Base-by-base conservation (phyloP, 2,329 filamentous ascomycete genomes). In the Rhinocladiella similis region DNA sequence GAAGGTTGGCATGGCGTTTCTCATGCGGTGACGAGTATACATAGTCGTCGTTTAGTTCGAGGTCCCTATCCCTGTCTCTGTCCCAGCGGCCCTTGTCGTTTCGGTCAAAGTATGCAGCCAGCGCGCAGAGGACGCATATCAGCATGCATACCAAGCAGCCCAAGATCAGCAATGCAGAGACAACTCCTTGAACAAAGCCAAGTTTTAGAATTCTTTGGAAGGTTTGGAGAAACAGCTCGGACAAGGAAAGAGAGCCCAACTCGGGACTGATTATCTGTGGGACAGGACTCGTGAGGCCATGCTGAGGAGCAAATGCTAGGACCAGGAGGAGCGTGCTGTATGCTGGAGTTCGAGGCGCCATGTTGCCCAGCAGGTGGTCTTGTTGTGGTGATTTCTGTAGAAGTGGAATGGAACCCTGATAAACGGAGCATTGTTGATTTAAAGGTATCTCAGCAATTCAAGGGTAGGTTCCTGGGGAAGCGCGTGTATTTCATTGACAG, bases 161-260 rank as follows among this genome's bases (percentile, higher is more conserved):
- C 2, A 62, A 20, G 13, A 62, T 50, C 14, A 62, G 25, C 22
- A 62, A 41, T 2, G 50, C 42, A 22, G 16, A 41, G 2, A 53
- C n/a, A 12, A 62, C 41, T 27, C 59, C 59, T 14, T 35, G 52
- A 14, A 55, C n/a, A 18, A 62, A 59, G 38, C 59, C 59, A 1
- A 54, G 47, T 20, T 59, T 53, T 12, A 62, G 48, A 19, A 59
- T 59, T 7, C 54, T 53, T 13, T 36, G 33, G n/a, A 59, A 50
- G 14, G 50, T 52, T 19, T 54, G 50, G 33, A 53, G 50, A 2
- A 48, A 39, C 22, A 62, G 47, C 46, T 62, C 59, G 42, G 54
- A 14, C 33, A 62, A 56, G n/a, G 59, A 59, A 14, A 62, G 47
- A 13, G 48, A 29, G 13, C 53, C 59, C 6, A 51, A 19, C 3